A percentile compares a stretch with the other conserved stretches of the same genome.
Conservation (phyloP, 2,329 filamentous ascomycete genomes). For the Xylariaceae sp. region DNA sequence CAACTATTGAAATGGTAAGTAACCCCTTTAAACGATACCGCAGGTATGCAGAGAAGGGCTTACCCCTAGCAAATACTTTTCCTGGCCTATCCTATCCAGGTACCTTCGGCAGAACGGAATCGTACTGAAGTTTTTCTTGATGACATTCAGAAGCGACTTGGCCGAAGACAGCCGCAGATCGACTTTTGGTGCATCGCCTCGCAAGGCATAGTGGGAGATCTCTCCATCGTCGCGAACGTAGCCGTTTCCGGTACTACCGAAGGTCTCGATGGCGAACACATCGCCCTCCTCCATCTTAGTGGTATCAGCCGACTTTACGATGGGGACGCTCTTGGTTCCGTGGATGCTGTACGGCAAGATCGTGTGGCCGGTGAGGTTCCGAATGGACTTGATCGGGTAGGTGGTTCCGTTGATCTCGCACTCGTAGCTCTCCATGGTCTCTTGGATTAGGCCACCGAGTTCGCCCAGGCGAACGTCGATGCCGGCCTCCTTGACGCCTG, state of each 20-base stretch:
- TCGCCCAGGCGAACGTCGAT: slow-evolving; percentile 90
- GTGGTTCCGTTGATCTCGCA: slow-evolving; percentile 79
- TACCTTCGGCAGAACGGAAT: slow-evolving; percentile 90
- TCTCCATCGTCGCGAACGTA: slow-evolving; percentile 88
- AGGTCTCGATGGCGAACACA: slow-evolving; percentile 93
- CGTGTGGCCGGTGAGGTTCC: slow-evolving; percentile 86
- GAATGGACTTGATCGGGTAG: slow-evolving; percentile 81
- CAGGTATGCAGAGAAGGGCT: slow-evolving; percentile 38
- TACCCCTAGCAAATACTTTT: slow-evolving; percentile 90
- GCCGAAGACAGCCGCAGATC: slow-evolving; percentile 79
- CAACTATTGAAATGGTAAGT: slow-evolving; percentile 56
- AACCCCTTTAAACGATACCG: not conserved
- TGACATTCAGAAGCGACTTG: slow-evolving; percentile 81
- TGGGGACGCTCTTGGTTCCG: slow-evolving; percentile 89
- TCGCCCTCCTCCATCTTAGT: slow-evolving; percentile 99
- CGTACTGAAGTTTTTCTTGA: slow-evolving; percentile 96
- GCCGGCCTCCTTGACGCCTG: slow-evolving; percentile 86
- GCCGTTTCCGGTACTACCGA: slow-evolving; percentile 89
- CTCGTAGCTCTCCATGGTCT: slow-evolving; percentile 92
- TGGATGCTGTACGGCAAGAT: slow-evolving; percentile 90
- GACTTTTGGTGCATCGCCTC: slow-evolving; percentile 72
- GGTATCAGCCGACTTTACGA: slow-evolving; percentile 83
- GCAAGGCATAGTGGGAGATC: slow-evolving; percentile 84
- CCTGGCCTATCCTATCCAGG: slow-evolving; percentile 87
- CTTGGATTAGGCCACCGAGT: slow-evolving; percentile 81